Percentiles rank a stretch among this genome's conserved stretches.
Conservation (phyloP, 192 early-diverging fungal genomes). For the Paraglomus brasilianum region DNA sequence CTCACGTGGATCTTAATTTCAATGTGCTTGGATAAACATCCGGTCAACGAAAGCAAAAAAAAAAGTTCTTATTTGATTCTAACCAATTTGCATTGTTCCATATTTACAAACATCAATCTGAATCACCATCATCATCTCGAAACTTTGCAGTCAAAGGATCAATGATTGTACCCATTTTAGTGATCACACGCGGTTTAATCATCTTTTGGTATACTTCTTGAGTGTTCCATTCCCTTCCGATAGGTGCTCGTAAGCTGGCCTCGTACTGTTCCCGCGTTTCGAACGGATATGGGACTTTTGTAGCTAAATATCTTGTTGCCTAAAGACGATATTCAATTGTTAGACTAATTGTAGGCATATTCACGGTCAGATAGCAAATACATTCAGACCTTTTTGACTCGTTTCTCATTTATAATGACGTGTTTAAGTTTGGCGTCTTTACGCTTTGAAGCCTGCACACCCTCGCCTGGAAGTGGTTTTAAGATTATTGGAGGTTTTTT, state of each 20-base stretch:
- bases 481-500: constrained; percentile 48
- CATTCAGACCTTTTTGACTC: constrained; percentile 68
- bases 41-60: not conserved
- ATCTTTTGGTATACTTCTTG: constrained; percentile 65
- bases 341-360: not conserved
- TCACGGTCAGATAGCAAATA: not conserved
- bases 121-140: constrained; percentile 7
- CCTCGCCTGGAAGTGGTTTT: constrained; percentile 56
- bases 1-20: too few species aligned
- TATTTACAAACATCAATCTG: not conserved
- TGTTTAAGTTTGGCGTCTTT: constrained; percentile 72
- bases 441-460: constrained; percentile 61
- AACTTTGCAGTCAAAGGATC: constrained; percentile 76
- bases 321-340: constrained; percentile 30
- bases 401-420: constrained; percentile 94
- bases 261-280: constrained; percentile 88
- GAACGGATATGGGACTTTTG: constrained; percentile 81
- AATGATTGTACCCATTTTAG: constrained; percentile 84
- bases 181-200: constrained; percentile 78
- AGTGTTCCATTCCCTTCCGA: constrained; percentile 98
- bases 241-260: constrained; percentile 71
- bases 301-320: constrained; percentile 70
- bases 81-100: not conserved
- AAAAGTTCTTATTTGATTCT: too few species aligned
- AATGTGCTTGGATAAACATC: too few species aligned